These are phyloP conservation scores for Clonostachys chloroleuca DNA, from an alignment of 2,329 filamentous ascomycete species.

Conservation along the genomic window DNA sequence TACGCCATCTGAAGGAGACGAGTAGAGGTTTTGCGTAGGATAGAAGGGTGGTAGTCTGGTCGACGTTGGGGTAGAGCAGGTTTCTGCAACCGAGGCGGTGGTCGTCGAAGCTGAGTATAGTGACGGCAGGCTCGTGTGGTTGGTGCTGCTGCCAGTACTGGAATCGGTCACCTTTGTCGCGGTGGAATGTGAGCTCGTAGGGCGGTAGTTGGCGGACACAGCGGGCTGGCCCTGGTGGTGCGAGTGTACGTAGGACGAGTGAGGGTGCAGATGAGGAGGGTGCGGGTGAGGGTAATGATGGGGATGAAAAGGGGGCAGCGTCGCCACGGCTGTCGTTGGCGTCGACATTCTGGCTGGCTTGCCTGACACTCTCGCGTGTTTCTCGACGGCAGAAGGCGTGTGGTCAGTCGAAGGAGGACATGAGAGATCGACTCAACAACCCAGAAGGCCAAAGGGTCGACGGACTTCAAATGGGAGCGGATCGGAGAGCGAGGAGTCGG, in stretches of 20 bases:
- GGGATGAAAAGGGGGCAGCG: constrained; percentile 64
- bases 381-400: not conserved
- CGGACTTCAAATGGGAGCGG: too few relatives aligned
- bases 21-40: constrained; percentile 12
- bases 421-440: not conserved
- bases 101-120: constrained; percentile 1
- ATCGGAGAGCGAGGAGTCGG: too few relatives aligned
- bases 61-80: constrained; percentile 12
- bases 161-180: not conserved
- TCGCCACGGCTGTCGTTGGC: constrained; percentile 72
- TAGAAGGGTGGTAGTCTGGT: constrained; percentile 15
- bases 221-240: constrained; percentile 18
- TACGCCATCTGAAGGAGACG: constrained; percentile 24
- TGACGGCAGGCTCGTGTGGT: not conserved
- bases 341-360: constrained; percentile 61
- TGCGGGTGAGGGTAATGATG: constrained; percentile 62
- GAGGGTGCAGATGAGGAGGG: constrained; percentile 60
- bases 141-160: constrained; percentile 1
- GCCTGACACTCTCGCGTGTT: not conserved
- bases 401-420: not conserved
- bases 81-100: not conserved
- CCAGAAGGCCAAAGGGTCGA: not conserved
- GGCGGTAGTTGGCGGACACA: constrained; percentile 21
- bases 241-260: constrained; percentile 43
- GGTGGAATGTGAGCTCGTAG: not conserved